Evolutionary conservation across 1,284 basidiomycete genomes (phyloP).

Genomic region (Ustilago esculenta): DNA sequence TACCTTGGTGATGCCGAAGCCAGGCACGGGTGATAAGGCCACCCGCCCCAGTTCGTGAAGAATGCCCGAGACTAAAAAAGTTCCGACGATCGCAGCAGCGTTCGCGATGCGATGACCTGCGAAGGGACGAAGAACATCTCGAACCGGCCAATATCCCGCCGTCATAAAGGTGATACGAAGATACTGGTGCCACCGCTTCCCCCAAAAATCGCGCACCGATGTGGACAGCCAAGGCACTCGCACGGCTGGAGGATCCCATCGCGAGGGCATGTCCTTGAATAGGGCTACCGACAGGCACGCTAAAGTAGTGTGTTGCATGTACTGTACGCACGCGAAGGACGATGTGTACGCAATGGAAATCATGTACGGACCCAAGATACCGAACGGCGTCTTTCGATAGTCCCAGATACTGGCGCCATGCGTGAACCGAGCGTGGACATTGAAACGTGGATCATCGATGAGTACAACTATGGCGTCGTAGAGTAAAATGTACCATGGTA

Average conservation of each 20-base stretch:
- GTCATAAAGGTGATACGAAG: conserved; percentile 34
- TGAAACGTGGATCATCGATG: conserved; percentile 29
- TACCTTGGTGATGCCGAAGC: conserved; percentile 1
- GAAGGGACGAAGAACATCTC: not conserved
- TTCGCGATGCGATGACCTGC: conserved; percentile 8
- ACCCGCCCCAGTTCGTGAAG: conserved; percentile 33
- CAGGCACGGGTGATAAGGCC: conserved; percentile 9
- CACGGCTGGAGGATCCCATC: conserved; percentile 35
- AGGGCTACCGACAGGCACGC: conserved; percentile 7
- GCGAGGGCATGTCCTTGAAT: conserved; percentile 4
- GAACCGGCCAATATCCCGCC: conserved; percentile 24
- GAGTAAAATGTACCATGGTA: conserved; percentile 9
- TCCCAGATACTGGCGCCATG: conserved; percentile 30
- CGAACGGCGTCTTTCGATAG: conserved; percentile 10
- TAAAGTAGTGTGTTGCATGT: conserved; percentile 3
- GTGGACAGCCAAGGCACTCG: conserved; percentile 16
- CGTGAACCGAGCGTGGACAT: conserved; percentile 1
- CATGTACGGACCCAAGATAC: conserved; percentile 22
- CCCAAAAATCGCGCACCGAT: conserved; percentile 31
- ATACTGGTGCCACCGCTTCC: conserved; percentile 39
- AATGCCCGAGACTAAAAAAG: conserved; percentile 32
- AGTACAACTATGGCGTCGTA: conserved; percentile 22
- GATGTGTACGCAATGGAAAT: conserved; percentile 11
- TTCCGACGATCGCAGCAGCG: conserved; percentile 16
- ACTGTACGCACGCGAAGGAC: conserved; percentile 7